These are phyloP conservation scores for Panicum miliaceum DNA, from an alignment of 176 grass and related monocot genomes.

Conservation along the genomic window DNA sequence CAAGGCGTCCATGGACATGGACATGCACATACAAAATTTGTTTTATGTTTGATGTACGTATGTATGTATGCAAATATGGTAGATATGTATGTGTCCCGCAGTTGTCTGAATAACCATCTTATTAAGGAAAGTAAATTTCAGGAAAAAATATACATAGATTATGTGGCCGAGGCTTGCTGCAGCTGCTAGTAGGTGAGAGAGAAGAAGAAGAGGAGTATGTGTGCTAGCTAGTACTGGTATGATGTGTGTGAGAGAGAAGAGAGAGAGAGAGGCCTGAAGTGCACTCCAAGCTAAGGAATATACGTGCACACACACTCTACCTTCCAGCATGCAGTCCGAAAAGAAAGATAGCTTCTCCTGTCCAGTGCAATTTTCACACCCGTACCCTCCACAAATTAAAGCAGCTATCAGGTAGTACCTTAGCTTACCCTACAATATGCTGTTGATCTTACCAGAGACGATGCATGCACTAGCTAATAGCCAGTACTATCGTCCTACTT, in stretches of 20 bases:
- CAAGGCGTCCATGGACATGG: no score
- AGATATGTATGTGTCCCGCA: no score
- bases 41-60: neutral
- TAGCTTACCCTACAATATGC: neutral
- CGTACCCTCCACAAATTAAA: constrained; percentile 34
- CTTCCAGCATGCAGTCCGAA: constrained; percentile 35
- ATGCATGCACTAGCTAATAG: no score
- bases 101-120: no score
- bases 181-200: constrained; percentile 25
- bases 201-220: neutral
- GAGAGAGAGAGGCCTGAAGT: constrained; percentile 69
- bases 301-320: constrained; percentile 47
- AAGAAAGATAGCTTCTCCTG: constrained; percentile 23
- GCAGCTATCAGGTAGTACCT: neutral
- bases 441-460: no score
- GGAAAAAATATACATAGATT: no score
- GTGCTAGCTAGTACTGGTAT: constrained; percentile 6
- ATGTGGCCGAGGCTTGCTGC: neutral
- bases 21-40: neutral
- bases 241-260: neutral
- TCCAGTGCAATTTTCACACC: neutral
- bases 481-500: constrained; percentile 19
- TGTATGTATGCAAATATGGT: no score
- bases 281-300: constrained; percentile 76
- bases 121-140: no score